Base-by-base conservation (phyloP, 805 yeast species). In the Groenewaldozyma tartarivorans region DNA sequence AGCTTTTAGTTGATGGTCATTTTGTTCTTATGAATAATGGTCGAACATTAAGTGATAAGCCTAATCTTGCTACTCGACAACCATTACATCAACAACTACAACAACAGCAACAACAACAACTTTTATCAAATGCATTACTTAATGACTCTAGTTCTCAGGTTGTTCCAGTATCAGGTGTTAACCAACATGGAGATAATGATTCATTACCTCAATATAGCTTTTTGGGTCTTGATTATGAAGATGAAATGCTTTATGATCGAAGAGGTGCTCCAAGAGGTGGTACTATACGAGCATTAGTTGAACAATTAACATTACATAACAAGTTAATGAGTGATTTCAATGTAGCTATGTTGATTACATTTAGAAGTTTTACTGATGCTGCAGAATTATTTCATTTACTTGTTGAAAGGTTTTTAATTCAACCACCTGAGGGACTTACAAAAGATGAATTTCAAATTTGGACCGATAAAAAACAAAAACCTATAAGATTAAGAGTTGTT, bases 341-440 rank as follows among this genome's bases (percentile, higher is more conserved):
- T 51, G 65, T 79, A 4, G 72, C 86, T 0, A 75, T 88, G 64
- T 62, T 87, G 44, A 63, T 77, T n/a, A 77, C 94, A 0, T 84
- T 86, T 60, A 67, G 81, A 29, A 76, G 88, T 26, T 82, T 87
- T 56, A 72, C 80, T 64, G 69, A 81, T 2, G 71, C 92, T 1
- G 60, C 70, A 6, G 81, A 79, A 39, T 64, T 88, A 29, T 63
- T 83, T 33, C 68, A 69, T 32, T 56, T 73, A 33, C 61, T 85
- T 50, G 71, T 82, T 24, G 70, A 71, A 31, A 67, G 94, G 41
- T 90, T 79, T 60, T 71, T 77, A 41, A 61, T 75, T 13, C 75
- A 74, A 47, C 92, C 95, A 18, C 96, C 96, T 0, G 95, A 84
- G 53, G 95, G 94, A 0, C 62, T 90, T 45, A 75, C 83, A 44